Evolutionary conservation across 2,329 filamentous ascomycete species (phyloP).

Genomic region (Ophiosphaerella narmari): DNA sequence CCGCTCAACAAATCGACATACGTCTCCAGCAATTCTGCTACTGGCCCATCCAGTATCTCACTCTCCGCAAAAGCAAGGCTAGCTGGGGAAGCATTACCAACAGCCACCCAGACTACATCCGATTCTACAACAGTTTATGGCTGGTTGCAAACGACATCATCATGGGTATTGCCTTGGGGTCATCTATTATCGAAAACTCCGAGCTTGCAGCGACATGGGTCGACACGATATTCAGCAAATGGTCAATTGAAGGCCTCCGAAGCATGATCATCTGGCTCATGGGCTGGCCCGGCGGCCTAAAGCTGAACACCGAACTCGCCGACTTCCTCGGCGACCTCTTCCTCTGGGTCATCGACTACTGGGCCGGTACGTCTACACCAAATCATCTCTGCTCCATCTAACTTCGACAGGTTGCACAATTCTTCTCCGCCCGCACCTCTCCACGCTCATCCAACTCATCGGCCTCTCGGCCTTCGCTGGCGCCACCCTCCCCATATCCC

Average conservation of each 20-base stretch:
- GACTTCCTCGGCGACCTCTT: constrained; percentile 95
- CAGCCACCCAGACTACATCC: constrained; percentile 95
- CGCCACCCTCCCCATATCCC: constrained; percentile 93
- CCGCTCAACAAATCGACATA: constrained; percentile 96
- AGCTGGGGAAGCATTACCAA: constrained; percentile 96
- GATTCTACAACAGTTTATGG: constrained; percentile 99
- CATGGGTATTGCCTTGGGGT: constrained; percentile 93
- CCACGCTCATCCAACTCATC: constrained; percentile 86
- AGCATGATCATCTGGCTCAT: constrained; percentile 93
- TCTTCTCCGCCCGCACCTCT: constrained; percentile 77
- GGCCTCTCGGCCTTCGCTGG: constrained; percentile 94
- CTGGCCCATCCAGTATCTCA: constrained; percentile 96
- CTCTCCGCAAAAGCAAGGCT: constrained; percentile 82
- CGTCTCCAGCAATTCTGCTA: constrained; percentile 98
- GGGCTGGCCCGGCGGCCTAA: constrained; percentile 85
- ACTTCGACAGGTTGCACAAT: constrained; percentile 69
- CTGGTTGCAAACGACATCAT: constrained; percentile 98
- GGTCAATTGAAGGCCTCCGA: constrained; percentile 86
- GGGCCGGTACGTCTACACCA: constrained; percentile 68
- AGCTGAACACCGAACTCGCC: constrained; percentile 91
- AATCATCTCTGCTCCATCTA: constrained; percentile 3
- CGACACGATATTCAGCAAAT: constrained; percentile 73
- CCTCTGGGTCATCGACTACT: constrained; percentile 98
- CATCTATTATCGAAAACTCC: constrained; percentile 95
- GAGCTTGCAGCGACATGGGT: constrained; percentile 81